Evolutionary conservation across 345 rosid genomes (phyloP), one percentile per base, ranked within the genome.

Genomic region (Barbarea vulgaris): DNA sequence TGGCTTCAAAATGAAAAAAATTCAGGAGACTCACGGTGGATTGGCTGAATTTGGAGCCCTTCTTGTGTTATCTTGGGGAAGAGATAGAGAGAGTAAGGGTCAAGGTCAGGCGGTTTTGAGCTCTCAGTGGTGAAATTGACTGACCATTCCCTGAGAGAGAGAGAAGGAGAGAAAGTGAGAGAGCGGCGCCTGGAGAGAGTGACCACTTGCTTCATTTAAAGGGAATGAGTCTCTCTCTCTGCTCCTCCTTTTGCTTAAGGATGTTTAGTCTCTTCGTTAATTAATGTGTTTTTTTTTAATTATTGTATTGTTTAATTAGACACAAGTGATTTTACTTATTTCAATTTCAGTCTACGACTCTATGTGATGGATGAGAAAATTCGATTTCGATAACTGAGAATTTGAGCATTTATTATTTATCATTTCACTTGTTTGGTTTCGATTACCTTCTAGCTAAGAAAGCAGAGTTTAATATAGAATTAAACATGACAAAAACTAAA

Each of bases 171-270:
- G 31, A 48, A 58, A 36, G n/a, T n/a, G 77, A 73, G 82, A 47
- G 81, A 80, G 51, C 86, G 88, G 88, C 93, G 91, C 91, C 89
- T 81, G 91, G 85, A 76, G 69, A 76, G 82, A 66, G 79, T 71
- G 67, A 80, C 80, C 55, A 72, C 69, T 59, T 7, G 61, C 77
- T 39, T 48, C 3, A 19, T 64, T 46, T 56, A 64, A 47, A 25
- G 3, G 28, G 4, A 30, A 48, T 9, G 27, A 42, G 33, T 76
- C 37, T 28, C 1, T 24, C n/a, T 31, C 10, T 37, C 63, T 28
- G 22, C n/a, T 41, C 42, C 7, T 67, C 9, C 41, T 59, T 53
- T 53, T 33, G 7, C 47, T 59, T 59, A 6, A 36, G 17, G 47
- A 36, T 19, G 42, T 69, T 52, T 5, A 31, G 13, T 28, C 33